phyloP scores from a whole-genome alignment of 768 basidiomycete species.

The Suillus brevipes region DNA sequence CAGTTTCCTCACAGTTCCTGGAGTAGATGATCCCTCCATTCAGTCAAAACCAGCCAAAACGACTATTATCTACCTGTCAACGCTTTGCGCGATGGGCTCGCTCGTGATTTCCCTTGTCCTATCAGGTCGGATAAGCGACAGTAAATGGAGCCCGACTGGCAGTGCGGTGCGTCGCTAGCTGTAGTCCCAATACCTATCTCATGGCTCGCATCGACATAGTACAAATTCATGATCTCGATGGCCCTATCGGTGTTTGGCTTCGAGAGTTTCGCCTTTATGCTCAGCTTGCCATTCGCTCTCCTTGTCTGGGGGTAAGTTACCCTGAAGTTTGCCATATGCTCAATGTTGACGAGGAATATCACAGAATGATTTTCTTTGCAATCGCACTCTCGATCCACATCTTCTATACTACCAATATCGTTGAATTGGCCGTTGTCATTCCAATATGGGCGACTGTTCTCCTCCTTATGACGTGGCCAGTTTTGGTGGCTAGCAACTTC shows the following conservation, averaged over 20 bases:
- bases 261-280: conserved; percentile 33
- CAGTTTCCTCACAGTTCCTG: conserved; percentile 51
- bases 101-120: conserved; percentile 39
- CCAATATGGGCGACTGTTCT: conserved; percentile 8
- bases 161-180: conserved; percentile 30
- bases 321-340: background rate
- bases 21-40: conserved; percentile 26
- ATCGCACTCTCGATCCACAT: conserved; percentile 10
- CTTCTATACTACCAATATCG: background rate
- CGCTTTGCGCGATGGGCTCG: conserved; percentile 35
- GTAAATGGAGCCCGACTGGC: conserved; percentile 18
- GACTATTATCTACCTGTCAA: conserved; percentile 39
- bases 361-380: conserved; percentile 14
- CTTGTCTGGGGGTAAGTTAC: conserved; percentile 33
- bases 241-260: conserved; percentile 18
- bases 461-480: background rate
- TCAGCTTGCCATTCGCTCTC: conserved; percentile 34
- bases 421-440: conserved; percentile 5
- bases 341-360: background rate
- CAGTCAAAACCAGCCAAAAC: conserved; percentile 26
- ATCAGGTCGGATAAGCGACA: conserved; percentile 35
- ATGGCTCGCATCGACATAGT: background rate
- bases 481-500: background rate
- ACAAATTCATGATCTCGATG: conserved; percentile 21
- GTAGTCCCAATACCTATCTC: background rate